Base-by-base conservation (phyloP, 139 green algal species). In the Asterochloris sp. region DNA sequence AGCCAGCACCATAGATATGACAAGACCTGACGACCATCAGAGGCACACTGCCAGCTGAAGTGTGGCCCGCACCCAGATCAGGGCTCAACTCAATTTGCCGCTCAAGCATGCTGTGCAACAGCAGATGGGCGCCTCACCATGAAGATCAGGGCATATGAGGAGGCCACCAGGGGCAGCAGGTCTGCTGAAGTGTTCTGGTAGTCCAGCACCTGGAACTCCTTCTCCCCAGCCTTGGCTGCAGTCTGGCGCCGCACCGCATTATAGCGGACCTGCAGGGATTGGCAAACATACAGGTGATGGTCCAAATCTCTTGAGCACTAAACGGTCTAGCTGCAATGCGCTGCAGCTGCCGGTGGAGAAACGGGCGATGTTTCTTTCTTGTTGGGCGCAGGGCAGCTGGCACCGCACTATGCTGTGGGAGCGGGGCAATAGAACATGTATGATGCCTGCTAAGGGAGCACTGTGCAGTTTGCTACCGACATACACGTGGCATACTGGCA, bases 161-260 rank as follows among this genome's bases (percentile, higher is more conserved):
- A 74, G 0, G 95, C 92, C 26, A 98, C 14, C 61, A 98, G 84
- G 13, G 94, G 92, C 79, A 99, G 87, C 82, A 99, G 89, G 26
- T 87, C 92, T 80, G 90, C 67, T 21, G 92, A 83, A 19, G 92
- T 89, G 84, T 97, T 98, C 88, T 97, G 92, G 89, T 99, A 99
- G 87, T 99, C 96, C 62, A 99, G 90, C 47, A 99, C 92, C 91
- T 98, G 91, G 79, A 91, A 82, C 90, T 98, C 94, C 26, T 60
- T 82, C 82, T 89, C 73, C 23, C 92, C 91, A 23, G 88, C 68
- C 14, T 47, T 78, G 12, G 91, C 76, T 10, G 92, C 88, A 8
- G 93, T 98, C 89, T 98, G 95, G 11, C 95, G 85, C 27, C 95
- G 86, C 82, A 98, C 92, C 0, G 93, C 90, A 19, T 89, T 90